Conservation (phyloP, 75 land plant genomes). For the Chamaecyparis obtusa region DNA sequence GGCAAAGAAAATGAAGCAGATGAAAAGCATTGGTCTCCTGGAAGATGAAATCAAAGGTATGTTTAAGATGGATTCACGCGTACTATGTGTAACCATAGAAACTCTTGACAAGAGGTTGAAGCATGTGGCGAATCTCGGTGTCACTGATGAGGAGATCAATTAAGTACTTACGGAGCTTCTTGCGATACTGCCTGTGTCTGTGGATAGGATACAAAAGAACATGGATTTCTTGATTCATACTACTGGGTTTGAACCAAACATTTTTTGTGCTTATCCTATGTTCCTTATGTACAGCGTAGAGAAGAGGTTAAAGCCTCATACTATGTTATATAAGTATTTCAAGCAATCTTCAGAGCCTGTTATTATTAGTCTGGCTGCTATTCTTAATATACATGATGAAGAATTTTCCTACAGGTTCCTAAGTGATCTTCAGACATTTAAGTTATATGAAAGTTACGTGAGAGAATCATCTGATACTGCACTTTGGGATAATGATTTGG, state of each 20-base stretch:
- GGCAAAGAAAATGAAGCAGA: not conserved
- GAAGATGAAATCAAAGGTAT: not conserved
- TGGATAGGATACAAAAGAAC: conserved; percentile 1
- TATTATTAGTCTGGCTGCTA: not conserved
- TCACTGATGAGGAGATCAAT: not conserved
- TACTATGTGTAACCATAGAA: not conserved
- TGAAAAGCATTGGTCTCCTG: not conserved
- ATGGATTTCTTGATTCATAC: not conserved
- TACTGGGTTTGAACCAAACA: not conserved
- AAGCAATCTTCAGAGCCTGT: not conserved
- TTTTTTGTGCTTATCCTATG: not conserved
- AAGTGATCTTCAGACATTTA: not conserved
- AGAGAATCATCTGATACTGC: not conserved
- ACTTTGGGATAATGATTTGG: not conserved
- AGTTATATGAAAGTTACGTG: not conserved
- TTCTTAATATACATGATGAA: not conserved
- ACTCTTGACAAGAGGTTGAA: not conserved
- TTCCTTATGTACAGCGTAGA: not conserved
- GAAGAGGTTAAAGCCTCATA: not conserved
- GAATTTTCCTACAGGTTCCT: not conserved
- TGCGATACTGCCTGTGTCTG: not conserved
- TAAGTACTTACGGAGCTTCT: not conserved
- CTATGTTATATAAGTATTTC: not conserved
- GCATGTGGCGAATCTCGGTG: not conserved
- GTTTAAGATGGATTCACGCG: not conserved